Percentiles rank a stretch among this genome's conserved stretches.
phyloP scores from a whole-genome alignment of 768 basidiomycete genomes.

The Rhodotorula diobovata region DNA sequence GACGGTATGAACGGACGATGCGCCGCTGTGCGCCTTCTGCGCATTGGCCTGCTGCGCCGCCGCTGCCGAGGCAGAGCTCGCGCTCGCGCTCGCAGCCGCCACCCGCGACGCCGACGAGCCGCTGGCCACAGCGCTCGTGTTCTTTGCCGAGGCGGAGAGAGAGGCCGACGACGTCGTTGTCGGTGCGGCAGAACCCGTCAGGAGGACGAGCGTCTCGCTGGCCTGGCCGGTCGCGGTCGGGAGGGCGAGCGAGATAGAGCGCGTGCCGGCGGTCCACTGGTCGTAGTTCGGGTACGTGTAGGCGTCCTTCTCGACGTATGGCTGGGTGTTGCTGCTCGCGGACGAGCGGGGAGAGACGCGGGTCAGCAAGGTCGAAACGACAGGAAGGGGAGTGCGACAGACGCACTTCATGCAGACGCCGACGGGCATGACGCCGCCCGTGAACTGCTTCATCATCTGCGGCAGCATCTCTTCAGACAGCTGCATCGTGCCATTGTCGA shows the following conservation, averaged over 20 bases:
- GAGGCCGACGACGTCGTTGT: background rate
- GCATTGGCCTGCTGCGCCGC: too few species aligned
- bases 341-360: background rate
- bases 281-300: slow-evolving; percentile 36
- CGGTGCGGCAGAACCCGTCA: background rate
- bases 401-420: slow-evolving; percentile 39
- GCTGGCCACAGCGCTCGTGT: too few species aligned
- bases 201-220: background rate
- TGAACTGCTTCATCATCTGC: slow-evolving; percentile 43
- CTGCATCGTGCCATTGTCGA: slow-evolving; percentile 47
- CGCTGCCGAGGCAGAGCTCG: too few species aligned
- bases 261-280: slow-evolving; percentile 21
- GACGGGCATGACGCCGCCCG: slow-evolving; percentile 45
- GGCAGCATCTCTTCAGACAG: slow-evolving; percentile 43
- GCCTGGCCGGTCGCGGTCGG: slow-evolving; percentile 19
- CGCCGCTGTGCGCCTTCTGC: too few species aligned
- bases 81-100: too few species aligned
- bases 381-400: background rate
- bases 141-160: too few species aligned
- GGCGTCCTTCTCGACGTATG: slow-evolving; percentile 43
- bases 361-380: too few species aligned
- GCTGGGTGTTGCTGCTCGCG: slow-evolving; percentile 42
- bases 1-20: too few species aligned
- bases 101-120: too few species aligned
- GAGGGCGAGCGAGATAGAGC: slow-evolving; percentile 22